Evolutionary conservation across 2,329 filamentous ascomycete genomes (phyloP).

Genomic region (Allantophomopsis cytisporea): DNA sequence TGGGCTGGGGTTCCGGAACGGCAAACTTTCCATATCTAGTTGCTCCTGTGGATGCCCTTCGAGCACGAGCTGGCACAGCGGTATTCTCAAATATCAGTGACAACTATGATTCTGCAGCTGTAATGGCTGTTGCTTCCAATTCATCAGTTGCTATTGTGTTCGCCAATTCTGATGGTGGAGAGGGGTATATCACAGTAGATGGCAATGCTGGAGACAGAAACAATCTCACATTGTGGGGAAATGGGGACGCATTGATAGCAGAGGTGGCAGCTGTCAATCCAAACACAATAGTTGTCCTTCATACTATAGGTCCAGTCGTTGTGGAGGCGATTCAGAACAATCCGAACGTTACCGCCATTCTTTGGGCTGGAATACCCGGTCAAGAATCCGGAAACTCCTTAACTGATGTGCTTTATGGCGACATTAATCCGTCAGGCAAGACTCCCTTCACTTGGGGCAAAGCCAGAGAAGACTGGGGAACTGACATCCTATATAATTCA

Average conservation of each 20-base stretch:
- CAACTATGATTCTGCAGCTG: conserved; percentile 33
- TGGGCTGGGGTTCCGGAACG: conserved; percentile 70
- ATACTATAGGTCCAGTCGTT: conserved; percentile 71
- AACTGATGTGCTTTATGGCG: conserved; percentile 69
- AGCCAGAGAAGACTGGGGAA: conserved; percentile 23
- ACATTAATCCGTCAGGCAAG: conserved; percentile 62
- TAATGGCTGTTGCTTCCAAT: conserved; percentile 53
- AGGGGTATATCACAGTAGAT: conserved; percentile 73
- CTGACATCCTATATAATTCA: conserved; percentile 24
- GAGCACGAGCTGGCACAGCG: conserved; percentile 46
- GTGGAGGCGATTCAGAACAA: conserved; percentile 61
- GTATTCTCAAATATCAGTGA: conserved; percentile 53
- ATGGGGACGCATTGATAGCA: conserved; percentile 67
- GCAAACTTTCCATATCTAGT: conserved; percentile 64
- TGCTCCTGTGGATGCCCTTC: conserved; percentile 59
- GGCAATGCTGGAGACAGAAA: conserved; percentile 79
- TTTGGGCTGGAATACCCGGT: conserved; percentile 76
- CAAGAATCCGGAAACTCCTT: conserved; percentile 75
- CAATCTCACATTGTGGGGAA: conserved; percentile 81
- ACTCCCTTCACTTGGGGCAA: conserved; percentile 70
- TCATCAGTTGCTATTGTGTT: conserved; percentile 70
- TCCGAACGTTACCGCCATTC: conserved; percentile 69
- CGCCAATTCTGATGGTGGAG: conserved; percentile 73
- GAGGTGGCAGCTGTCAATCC: conserved; percentile 64
- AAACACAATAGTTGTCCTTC: conserved; percentile 86